A percentile compares a stretch with the other conserved stretches of the same genome.
phyloP scores from a whole-genome alignment of 441 rosid species.

The Bruguiera hainesii region DNA sequence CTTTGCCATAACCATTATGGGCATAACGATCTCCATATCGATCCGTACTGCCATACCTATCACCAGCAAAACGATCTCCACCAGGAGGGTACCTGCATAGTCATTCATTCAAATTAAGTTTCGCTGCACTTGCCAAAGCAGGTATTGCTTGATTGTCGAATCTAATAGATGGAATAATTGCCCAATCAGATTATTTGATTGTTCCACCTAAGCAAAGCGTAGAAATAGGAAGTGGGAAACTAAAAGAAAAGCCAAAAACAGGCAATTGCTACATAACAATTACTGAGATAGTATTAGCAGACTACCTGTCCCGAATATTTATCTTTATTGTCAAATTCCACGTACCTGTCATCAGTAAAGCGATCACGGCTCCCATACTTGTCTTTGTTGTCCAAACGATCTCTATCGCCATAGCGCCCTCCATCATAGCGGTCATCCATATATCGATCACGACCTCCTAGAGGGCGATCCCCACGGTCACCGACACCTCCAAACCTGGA shows the following conservation, averaged over 20 bases:
- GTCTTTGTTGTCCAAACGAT: conserved; percentile 72
- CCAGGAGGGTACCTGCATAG: conserved; percentile 60
- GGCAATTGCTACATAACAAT: no score
- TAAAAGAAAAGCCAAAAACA: no score
- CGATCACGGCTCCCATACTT: conserved; percentile 73
- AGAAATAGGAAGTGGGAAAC: no score
- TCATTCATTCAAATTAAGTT: conserved; percentile 1
- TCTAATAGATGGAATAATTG: no score
- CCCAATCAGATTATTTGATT: no score
- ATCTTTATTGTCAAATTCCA: not conserved
- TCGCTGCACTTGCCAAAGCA: not conserved
- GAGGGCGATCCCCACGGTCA: conserved; percentile 67
- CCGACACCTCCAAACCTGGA: conserved; percentile 71
- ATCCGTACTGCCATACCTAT: conserved; percentile 70
- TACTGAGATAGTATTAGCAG: no score
- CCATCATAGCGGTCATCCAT: conserved; percentile 83
- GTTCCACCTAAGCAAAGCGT: no score
- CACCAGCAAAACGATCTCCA: conserved; percentile 70
- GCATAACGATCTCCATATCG: conserved; percentile 86
- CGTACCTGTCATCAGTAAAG: conserved; percentile 67
- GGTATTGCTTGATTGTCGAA: not conserved
- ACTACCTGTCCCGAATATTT: no score
- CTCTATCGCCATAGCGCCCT: conserved; percentile 77
- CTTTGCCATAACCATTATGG: conserved; percentile 63
- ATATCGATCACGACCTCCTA: conserved; percentile 71